A percentile compares a stretch with the other conserved stretches of the same genome.
These are phyloP conservation scores for Harringtonia lauricola DNA, from an alignment of 2,329 filamentous ascomycete species.

Conservation along the genomic window DNA sequence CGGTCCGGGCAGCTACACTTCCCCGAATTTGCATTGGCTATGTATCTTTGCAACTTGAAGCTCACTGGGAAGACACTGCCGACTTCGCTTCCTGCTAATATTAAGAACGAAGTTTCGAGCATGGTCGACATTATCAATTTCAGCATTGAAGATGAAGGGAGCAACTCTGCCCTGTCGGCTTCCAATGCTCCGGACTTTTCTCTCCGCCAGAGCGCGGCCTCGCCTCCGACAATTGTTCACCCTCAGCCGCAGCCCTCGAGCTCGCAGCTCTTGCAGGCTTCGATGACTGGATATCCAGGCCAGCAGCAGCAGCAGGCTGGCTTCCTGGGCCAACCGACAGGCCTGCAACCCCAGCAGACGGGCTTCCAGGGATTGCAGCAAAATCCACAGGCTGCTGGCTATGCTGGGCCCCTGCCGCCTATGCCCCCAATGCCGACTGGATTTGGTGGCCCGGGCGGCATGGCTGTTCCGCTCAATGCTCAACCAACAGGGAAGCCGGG, in stretches of 20 bases:
- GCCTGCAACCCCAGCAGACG: constrained; percentile 57
- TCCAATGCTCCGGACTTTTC: constrained; percentile 64
- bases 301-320: constrained; percentile 35
- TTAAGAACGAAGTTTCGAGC: constrained; percentile 94
- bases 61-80: constrained; percentile 80
- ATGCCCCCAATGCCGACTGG: constrained; percentile 71
- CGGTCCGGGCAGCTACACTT: constrained; percentile 94
- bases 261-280: constrained; percentile 49
- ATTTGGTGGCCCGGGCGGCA: constrained; percentile 50
- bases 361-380: constrained; percentile 52
- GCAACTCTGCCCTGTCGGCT: constrained; percentile 20
- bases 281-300: constrained; percentile 58
- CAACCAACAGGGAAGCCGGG: constrained; percentile 89
- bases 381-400: constrained; percentile 67
- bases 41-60: constrained; percentile 96
- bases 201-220: constrained; percentile 32
- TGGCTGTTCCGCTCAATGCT: constrained; percentile 62
- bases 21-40: constrained; percentile 91
- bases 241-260: constrained; percentile 67
- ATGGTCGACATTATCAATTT: constrained; percentile 99
- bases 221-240: constrained; percentile 49
- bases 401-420: constrained; percentile 78
- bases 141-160: constrained; percentile 64
- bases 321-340: constrained; percentile 45
- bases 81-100: constrained; percentile 61